phyloP scores from a whole-genome alignment of 2,329 filamentous ascomycete species.

The Ophiocordyceps camponoti-rufipedis region DNA sequence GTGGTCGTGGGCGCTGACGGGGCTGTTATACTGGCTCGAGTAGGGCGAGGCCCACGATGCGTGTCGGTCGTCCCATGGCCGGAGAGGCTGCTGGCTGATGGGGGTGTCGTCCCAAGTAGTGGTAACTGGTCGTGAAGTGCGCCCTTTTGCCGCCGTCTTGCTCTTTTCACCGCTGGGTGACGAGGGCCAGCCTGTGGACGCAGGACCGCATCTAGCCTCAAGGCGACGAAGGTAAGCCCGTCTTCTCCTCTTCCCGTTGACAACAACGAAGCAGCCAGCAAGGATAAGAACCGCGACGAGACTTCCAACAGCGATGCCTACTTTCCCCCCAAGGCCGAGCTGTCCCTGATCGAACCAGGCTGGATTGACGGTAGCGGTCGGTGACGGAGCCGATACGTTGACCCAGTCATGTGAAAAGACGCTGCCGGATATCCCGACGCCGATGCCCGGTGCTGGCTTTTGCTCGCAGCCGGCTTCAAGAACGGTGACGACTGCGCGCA shows the following conservation, averaged over 20 bases:
- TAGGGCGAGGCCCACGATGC: constrained; percentile 35
- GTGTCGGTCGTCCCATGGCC: constrained; percentile 22
- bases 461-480: constrained; percentile 39
- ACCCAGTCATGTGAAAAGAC: constrained; percentile 30
- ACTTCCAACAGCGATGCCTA: constrained; percentile 37
- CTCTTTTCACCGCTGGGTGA: constrained; percentile 10
- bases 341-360: constrained; percentile 23
- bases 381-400: constrained; percentile 30
- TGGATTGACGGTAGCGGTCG: constrained; percentile 19
- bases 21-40: constrained; percentile 39
- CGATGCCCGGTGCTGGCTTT: constrained; percentile 24
- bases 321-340: constrained; percentile 33
- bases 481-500: constrained; percentile 22
- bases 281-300: constrained; percentile 27
- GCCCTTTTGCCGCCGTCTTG: constrained; percentile 18
- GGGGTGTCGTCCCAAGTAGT: constrained; percentile 34
- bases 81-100: constrained; percentile 18
- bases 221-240: constrained; percentile 30
- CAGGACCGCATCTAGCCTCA: constrained; percentile 18
- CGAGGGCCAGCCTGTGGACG: constrained; percentile 22
- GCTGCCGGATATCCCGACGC: constrained; percentile 30
- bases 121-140: constrained; percentile 9
- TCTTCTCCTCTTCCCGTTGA: constrained; percentile 36
- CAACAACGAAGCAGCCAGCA: constrained; percentile 33
- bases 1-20: constrained; percentile 25